A percentile compares a stretch with the other conserved stretches of the same genome.
These are phyloP conservation scores for Aspergillus texensis DNA, from an alignment of 2,329 filamentous ascomycete genomes.

Conservation along the genomic window DNA sequence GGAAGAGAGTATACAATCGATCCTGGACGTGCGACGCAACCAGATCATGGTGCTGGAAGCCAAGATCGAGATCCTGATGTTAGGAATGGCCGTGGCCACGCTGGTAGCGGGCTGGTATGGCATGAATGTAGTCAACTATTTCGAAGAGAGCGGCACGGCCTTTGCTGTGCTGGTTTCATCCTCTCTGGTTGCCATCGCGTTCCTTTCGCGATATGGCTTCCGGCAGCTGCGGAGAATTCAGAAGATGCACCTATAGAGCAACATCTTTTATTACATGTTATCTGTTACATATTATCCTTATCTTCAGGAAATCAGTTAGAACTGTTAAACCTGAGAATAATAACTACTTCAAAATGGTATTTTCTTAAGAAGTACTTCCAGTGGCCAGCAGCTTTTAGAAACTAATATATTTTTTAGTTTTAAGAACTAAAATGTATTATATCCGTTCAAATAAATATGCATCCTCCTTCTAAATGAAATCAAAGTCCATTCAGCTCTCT, in stretches of 20 bases:
- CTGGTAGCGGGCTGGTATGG: conserved; percentile 40
- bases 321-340: no score
- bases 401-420: no score
- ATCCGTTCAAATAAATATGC: no score
- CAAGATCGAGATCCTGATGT: conserved; percentile 40
- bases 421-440: no score
- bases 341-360: no score
- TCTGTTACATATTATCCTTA: no score
- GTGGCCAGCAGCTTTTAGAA: no score
- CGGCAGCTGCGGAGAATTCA: conserved; percentile 27
- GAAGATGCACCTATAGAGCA: conserved; percentile 20
- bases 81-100: conserved; percentile 39
- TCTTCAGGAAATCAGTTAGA: no score
- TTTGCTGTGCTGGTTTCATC: conserved; percentile 26
- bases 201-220: conserved; percentile 30
- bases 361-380: no score
- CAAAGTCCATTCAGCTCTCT: no score
- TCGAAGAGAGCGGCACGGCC: conserved; percentile 35
- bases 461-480: no score
- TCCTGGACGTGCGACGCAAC: conserved; percentile 40
- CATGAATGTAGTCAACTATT: conserved; percentile 43
- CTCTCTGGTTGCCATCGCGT: conserved; percentile 24
- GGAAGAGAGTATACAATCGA: conserved; percentile 36
- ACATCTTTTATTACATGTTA: neutral
- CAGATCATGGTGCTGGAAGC: conserved; percentile 45